Evolutionary conservation across 805 yeast genomes (phyloP).

Genomic region (Yamadazyma akitaensis): DNA sequence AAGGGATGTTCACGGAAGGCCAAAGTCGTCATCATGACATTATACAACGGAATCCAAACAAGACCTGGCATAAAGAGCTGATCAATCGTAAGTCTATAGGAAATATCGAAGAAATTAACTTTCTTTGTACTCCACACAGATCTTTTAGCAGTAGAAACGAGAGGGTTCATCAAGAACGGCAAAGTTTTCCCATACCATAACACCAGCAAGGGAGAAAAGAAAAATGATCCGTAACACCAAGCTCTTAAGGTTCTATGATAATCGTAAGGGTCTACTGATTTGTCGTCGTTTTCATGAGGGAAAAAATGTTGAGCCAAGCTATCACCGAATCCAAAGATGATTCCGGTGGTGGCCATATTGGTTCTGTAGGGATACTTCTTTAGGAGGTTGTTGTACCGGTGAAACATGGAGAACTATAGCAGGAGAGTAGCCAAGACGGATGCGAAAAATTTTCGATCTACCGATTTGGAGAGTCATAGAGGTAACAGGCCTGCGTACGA

Average conservation of each 20-base stretch:
- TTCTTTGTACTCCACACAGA: conserved; percentile 11
- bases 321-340: conserved; percentile 42
- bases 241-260: conserved; percentile 33
- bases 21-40: conserved; percentile 34
- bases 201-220: conserved; percentile 40
- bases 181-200: conserved; percentile 37
- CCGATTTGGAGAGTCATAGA: too few relatives aligned
- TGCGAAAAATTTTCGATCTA: conserved; percentile 1
- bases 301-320: conserved; percentile 38
- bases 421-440: neutral
- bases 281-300: conserved; percentile 27
- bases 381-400: conserved; percentile 26
- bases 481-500: too few relatives aligned
- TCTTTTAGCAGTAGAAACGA: conserved; percentile 20
- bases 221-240: conserved; percentile 33
- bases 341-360: conserved; percentile 53
- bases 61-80: conserved; percentile 36
- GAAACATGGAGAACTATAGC: neutral
- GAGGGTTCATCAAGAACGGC: conserved; percentile 35
- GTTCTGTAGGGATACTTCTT: conserved; percentile 48
- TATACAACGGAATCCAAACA: conserved; percentile 43
- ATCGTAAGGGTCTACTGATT: conserved; percentile 20
- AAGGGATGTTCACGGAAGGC: conserved; percentile 35
- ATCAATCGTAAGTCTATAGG: conserved; percentile 30
- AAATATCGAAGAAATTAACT: conserved; percentile 18